Conservation (phyloP, 164 flowering plant genomes). For the Vitis vinifera region ASM3070453v1 NC_081812.1:22546001-22546500, state of each 20-base stretch:
- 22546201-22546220: constrained; percentile 21
- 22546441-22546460: constrained; percentile 52
- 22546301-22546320: constrained; percentile 23
- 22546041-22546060: constrained; percentile 49
- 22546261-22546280: constrained; percentile 24
- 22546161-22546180: constrained; percentile 33
- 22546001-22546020: constrained; percentile 35
- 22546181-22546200: constrained; percentile 20
- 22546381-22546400: constrained; percentile 73
- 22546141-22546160: constrained; percentile 56
- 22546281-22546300: constrained; percentile 39
- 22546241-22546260: constrained; percentile 28
- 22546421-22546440: constrained; percentile 56
- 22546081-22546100: constrained; percentile 67
- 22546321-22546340: constrained; percentile 20
- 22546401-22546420: constrained; percentile 43
- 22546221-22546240: constrained; percentile 31
- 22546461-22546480: constrained; percentile 45
- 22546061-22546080: constrained; percentile 48
- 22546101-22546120: constrained; percentile 67
- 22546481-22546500: constrained; percentile 52
- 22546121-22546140: constrained; percentile 48
- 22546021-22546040: constrained; percentile 30
- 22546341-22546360: constrained; percentile 26
- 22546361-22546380: constrained; percentile 41